phyloP scores from a whole-genome alignment of 805 yeast genomes.

The Lipomyces japonicus region DNA sequence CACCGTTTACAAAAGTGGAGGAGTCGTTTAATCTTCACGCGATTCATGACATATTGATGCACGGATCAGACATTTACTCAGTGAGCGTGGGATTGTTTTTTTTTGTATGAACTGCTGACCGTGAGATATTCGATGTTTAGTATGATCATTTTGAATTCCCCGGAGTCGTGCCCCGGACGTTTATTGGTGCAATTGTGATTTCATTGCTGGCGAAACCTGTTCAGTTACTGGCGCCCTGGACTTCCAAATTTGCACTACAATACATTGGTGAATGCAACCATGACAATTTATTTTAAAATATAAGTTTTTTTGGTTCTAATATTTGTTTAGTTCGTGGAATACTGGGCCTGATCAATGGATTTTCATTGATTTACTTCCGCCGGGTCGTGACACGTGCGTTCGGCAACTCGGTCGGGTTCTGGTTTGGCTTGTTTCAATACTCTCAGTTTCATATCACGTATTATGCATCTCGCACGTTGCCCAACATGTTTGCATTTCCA shows the following conservation, averaged over 20 bases:
- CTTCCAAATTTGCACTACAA: constrained; percentile 43
- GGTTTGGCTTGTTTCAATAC: constrained; percentile 57
- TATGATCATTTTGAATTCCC: constrained; percentile 81
- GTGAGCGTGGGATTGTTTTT: constrained; percentile 2
- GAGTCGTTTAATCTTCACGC: constrained; percentile 93
- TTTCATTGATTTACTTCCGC: constrained; percentile 51
- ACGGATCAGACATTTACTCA: constrained; percentile 48
- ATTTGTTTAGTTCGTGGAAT: constrained; percentile 48
- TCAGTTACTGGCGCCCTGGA: constrained; percentile 15
- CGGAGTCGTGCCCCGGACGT: constrained; percentile 85
- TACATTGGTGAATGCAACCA: background rate
- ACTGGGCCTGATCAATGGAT: constrained; percentile 60
- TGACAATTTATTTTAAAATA: too few species aligned
- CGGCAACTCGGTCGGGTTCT: constrained; percentile 36
- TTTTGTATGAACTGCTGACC: background rate
- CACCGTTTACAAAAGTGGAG: constrained; percentile 90
- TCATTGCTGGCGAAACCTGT: constrained; percentile 47
- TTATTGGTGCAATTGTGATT: constrained; percentile 63
- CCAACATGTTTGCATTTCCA: constrained; percentile 79
- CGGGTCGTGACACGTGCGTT: constrained; percentile 37
- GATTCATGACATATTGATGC: constrained; percentile 67
- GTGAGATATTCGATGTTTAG: constrained; percentile 29
- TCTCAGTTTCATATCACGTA: constrained; percentile 76
- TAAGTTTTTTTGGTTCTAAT: background rate
- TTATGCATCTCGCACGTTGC: constrained; percentile 80